Evolutionary conservation across 2,329 filamentous ascomycete species (phyloP).

Genomic region (Daldinia sp.): DNA sequence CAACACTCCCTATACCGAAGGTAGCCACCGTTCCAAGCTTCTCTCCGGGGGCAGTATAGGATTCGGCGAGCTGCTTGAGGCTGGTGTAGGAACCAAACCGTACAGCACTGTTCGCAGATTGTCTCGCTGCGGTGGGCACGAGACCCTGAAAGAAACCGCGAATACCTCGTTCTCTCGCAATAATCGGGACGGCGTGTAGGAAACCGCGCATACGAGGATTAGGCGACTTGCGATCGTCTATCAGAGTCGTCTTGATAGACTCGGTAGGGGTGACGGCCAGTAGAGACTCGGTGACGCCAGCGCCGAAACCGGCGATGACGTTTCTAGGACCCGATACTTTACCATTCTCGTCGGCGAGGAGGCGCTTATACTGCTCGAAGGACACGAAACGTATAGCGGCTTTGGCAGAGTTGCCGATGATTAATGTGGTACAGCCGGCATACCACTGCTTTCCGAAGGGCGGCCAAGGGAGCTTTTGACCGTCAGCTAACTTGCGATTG

Average conservation of each 20-base stretch:
- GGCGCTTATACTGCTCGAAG: constrained; percentile 90
- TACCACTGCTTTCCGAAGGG: constrained; percentile 96
- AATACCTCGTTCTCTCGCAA: constrained; percentile 85
- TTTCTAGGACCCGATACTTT: constrained; percentile 90
- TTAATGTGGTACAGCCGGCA: constrained; percentile 94
- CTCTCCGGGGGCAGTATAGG: constrained; percentile 92
- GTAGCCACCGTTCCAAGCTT: constrained; percentile 89
- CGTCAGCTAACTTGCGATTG: constrained; percentile 81
- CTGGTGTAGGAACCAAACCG: constrained; percentile 92
- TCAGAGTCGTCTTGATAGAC: constrained; percentile 98
- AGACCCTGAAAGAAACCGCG: constrained; percentile 97
- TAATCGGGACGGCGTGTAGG: constrained; percentile 86
- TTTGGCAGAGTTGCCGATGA: constrained; percentile 96
- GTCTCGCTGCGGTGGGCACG: constrained; percentile 90
- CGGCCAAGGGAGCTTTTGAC: constrained; percentile 92
- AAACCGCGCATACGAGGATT: constrained; percentile 92
- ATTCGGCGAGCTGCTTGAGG: constrained; percentile 88
- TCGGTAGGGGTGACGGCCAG: constrained; percentile 96
- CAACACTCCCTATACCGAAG: constrained; percentile 88
- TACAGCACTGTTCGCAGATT: constrained; percentile 92
- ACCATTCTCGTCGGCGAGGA: constrained; percentile 84
- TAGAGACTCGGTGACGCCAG: constrained; percentile 91
- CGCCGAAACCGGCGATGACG: constrained; percentile 92
- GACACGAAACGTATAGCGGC: constrained; percentile 95
- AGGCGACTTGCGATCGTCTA: constrained; percentile 89